These are phyloP conservation scores for Yueomyces sinensis DNA, from an alignment of 805 yeast genomes.

Conservation along the genomic window DNA sequence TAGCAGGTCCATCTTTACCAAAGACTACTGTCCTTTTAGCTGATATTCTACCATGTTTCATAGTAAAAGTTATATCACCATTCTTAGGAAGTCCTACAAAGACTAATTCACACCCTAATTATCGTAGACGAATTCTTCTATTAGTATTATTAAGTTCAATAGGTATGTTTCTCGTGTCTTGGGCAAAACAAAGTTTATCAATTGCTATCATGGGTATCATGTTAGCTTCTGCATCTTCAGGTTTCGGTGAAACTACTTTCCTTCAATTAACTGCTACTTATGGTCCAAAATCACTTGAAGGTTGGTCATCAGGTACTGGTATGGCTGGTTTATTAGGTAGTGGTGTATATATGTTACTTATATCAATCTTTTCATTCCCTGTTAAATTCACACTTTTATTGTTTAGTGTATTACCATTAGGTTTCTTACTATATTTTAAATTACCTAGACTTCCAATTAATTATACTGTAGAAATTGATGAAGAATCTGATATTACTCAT, in stretches of 20 bases:
- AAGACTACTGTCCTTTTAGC: conserved; percentile 77
- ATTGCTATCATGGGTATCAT: conserved; percentile 52
- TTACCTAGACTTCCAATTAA: conserved; percentile 3
- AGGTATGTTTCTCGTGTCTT: conserved; percentile 61
- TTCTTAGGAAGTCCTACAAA: conserved; percentile 24
- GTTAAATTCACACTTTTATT: conserved; percentile 41
- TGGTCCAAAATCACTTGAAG: conserved; percentile 49
- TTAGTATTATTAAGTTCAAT: conserved; percentile 45
- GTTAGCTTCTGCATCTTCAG: conserved; percentile 74
- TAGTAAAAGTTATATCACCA: conserved; percentile 62
- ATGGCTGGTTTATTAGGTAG: conserved; percentile 88
- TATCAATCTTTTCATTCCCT: conserved; percentile 50
- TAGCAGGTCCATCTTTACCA: conserved; percentile 74
- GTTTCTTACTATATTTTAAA: conserved; percentile 30
- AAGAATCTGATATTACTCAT: neutral
- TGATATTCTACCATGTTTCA: conserved; percentile 74
- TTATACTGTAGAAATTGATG: neutral
- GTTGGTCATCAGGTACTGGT: conserved; percentile 93
- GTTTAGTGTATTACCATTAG: conserved; percentile 45
- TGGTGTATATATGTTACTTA: conserved; percentile 53
- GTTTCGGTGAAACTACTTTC: conserved; percentile 84
- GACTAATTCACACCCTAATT: conserved; percentile 36
- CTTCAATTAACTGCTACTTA: conserved; percentile 76
- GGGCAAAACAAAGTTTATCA: conserved; percentile 17
- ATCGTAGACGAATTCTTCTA: conserved; percentile 36